Evolutionary conservation across 2,329 filamentous ascomycete species (phyloP), one percentile per base, ranked within the genome.

Genomic region (Lachnellula suecica): DNA sequence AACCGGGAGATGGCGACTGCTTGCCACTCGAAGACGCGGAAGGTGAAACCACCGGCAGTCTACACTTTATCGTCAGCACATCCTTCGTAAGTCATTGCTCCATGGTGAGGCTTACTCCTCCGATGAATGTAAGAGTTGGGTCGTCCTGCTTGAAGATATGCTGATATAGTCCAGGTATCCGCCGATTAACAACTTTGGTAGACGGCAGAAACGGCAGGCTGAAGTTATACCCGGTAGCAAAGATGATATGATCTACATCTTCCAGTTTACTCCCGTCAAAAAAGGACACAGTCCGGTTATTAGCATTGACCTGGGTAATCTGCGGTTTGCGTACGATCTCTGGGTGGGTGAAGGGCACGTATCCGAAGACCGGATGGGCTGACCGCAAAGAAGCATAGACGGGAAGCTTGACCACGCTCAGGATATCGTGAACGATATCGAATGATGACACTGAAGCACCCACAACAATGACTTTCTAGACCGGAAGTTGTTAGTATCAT

Each of bases 21-120:
- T 59, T 87, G 83, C 78, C 81, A 85, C 66, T 86, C 84, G 48
- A 83, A 85, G 27, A 85, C 76, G 60, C 83, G 84, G 69, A 88
- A 87, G 0, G 83, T 87, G 15, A 87, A 62, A 0, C 78, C 79
- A 0, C 77, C 76, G 3, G 69, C 68, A 0, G 78, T 40, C 47
- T 58, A 23, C 13, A 17, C 13, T 11, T 8, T 37, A 11, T n/a
- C 8, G 23, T 46, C 11, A 51, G 31, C 17, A 27, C 10, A 10
- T 42, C 15, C 34, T n/a, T 25, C 19, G 6, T 9, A 15, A 35
- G 22, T 24, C n/a, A n/a, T 42, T 10, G 10, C 11, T 22, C n/a
- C 11, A 19, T 15, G 40, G 19, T 35, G 13, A 41, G 23, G 22
- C 45, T 51, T 56, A 77, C 82, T 4, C 79, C 81, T 31, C 81